Conservation (phyloP, 2,329 filamentous ascomycete genomes). For the Aspergillus sp. region DNA sequence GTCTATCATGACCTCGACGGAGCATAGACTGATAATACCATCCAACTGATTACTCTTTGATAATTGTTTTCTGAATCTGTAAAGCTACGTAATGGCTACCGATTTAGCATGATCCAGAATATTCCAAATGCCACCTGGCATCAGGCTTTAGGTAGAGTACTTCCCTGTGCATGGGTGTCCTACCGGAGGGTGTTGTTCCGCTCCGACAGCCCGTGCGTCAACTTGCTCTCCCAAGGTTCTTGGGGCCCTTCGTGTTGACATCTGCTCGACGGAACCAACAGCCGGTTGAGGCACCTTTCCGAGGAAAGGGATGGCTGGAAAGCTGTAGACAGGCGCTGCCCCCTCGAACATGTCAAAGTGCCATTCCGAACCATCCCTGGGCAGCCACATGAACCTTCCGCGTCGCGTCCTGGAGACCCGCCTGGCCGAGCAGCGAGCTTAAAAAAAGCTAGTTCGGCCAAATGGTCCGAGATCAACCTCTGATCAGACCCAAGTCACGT, state of each 20-base stretch:
- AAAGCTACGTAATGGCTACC: too few relatives aligned
- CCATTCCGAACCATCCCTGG: slow-evolving; percentile 3
- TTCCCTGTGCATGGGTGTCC: too few relatives aligned
- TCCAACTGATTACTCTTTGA: too few relatives aligned
- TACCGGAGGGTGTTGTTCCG: neutral
- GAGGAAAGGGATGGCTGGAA: neutral
- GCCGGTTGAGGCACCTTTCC: neutral
- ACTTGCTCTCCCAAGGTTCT: neutral
- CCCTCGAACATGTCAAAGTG: neutral
- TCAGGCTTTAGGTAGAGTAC: too few relatives aligned
- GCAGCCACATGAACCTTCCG: slow-evolving; percentile 2
- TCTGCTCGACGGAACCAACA: neutral
- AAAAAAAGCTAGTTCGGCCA: neutral
- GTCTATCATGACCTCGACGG: too few relatives aligned
- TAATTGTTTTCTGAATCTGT: too few relatives aligned
- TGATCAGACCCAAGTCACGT: slow-evolving; percentile 5
- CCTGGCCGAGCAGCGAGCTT: slow-evolving; percentile 7
- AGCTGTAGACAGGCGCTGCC: neutral
- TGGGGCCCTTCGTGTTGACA: neutral
- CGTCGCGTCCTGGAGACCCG: neutral
- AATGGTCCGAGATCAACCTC: slow-evolving; percentile 5
- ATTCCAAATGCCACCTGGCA: too few relatives aligned
- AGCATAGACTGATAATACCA: too few relatives aligned
- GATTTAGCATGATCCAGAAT: too few relatives aligned
- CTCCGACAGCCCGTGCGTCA: neutral